Evolutionary conservation across 192 early-diverging fungal genomes (phyloP), one percentile per base, ranked within the genome.

Genomic region (Cladochytrium replicatum): DNA sequence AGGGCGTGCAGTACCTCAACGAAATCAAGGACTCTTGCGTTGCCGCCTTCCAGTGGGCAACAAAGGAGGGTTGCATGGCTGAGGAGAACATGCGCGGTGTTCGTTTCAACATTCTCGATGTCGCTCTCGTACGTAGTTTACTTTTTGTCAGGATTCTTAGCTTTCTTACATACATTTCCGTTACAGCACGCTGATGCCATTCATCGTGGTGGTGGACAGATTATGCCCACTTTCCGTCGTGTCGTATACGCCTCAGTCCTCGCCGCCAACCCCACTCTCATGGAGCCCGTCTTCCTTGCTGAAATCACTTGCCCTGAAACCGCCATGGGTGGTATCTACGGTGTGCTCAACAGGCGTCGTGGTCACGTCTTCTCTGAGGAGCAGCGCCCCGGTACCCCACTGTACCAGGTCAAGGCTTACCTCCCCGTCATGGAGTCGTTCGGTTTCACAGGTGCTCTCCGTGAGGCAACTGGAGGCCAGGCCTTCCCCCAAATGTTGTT

Each of bases 11-110:
- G 55, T 89, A 85, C 76, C 68, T 89, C 42, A 83, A 71, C 64
- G 87, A 89, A 72, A 86, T 89, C 74, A 89, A 89, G 82, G 87
- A 89, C 56, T 82, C 83, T 29, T 84, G 81, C 58, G 75, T 84
- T 39, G 71, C 79, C 40, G 87, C 85, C 30, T 84, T 89, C 68
- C 78, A 79, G 57, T 58, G 80, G 80, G 82, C 75, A 24, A 72
- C 79, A 51, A 75, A 78, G 56, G 79, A 84, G 63, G 87, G 87
- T 50, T 77, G 73, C 32, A 70, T 79, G 46, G 70, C 82, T 24
- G 87, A 90, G 57, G 87, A 90, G 63, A 72, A 81, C 52, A 73
- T 90, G 78, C 85, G 87, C 52, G 82, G 79, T 54, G 67, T 68
- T 71, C 84, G 87, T 58, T 87, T 88, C 80, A 90, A 89, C 75